phyloP scores from a whole-genome alignment of 2,329 filamentous ascomycete genomes.

The Tolypocladium album region DNA sequence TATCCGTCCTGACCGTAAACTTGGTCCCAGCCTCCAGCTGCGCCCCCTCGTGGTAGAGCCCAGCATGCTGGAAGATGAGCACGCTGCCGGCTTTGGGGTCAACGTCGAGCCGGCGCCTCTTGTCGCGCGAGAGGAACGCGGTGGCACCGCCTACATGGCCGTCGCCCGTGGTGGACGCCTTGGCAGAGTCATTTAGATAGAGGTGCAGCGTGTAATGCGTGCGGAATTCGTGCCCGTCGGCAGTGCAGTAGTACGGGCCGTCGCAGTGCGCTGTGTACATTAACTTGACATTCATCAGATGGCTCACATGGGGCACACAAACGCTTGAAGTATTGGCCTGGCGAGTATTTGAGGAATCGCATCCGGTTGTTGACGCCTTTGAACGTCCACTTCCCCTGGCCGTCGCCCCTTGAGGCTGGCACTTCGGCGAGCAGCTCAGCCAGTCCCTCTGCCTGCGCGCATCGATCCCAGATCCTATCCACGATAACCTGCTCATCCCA shows the following conservation, averaged over 20 bases:
- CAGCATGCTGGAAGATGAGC: constrained; percentile 46
- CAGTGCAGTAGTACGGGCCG: constrained; percentile 44
- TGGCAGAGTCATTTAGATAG: constrained; percentile 25
- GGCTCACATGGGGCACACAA: not conserved
- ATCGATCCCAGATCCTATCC: constrained; percentile 51
- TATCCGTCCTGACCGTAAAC: constrained; percentile 45
- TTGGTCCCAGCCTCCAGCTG: constrained; percentile 39
- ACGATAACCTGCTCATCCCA: constrained; percentile 57
- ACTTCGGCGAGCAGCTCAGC: constrained; percentile 26
- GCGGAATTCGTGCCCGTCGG: constrained; percentile 31
- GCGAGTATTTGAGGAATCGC: constrained; percentile 62
- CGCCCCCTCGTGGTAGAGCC: constrained; percentile 42
- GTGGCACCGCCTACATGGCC: constrained; percentile 43
- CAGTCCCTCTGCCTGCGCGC: constrained; percentile 31
- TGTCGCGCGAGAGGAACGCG: constrained; percentile 35
- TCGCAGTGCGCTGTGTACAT: constrained; percentile 53
- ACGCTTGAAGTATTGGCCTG: constrained; percentile 60
- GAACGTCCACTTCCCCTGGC: constrained; percentile 28
- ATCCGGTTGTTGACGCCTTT: constrained; percentile 58
- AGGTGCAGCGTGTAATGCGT: constrained; percentile 46
- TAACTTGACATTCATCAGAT: constrained; percentile 12
- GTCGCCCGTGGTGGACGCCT: constrained; percentile 7
- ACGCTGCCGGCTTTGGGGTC: constrained; percentile 47
- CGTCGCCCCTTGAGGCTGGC: constrained; percentile 12
- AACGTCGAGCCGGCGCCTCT: constrained; percentile 35